Conservation (phyloP, 176 grass and related monocot genomes). For the Hyparrhenia diplandra region DNA sequence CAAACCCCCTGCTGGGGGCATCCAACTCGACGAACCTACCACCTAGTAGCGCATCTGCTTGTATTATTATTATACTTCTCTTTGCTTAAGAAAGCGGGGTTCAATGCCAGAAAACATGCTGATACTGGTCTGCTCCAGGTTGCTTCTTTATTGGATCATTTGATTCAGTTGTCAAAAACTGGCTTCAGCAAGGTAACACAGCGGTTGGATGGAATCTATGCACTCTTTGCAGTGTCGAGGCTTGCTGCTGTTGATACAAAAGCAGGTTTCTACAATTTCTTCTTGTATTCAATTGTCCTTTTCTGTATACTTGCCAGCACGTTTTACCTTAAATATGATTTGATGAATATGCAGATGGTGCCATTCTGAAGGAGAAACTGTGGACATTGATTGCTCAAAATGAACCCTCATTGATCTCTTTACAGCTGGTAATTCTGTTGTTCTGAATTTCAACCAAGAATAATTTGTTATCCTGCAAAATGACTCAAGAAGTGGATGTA, state of each 20-base stretch:
- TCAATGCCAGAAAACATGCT: too few relatives aligned
- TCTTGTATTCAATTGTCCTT: not conserved
- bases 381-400: conserved; percentile 88
- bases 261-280: conserved; percentile 61
- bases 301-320: conserved; percentile 16
- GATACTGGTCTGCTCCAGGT: conserved; percentile 44
- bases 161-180: conserved; percentile 83
- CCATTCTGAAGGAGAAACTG: conserved; percentile 83
- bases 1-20: too few relatives aligned
- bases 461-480: conserved; percentile 23
- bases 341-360: conserved; percentile 63
- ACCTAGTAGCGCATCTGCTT: too few relatives aligned
- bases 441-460: not conserved
- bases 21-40: too few relatives aligned
- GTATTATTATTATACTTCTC: too few relatives aligned
- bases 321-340: not conserved
- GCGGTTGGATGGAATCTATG: conserved; percentile 91
- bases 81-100: too few relatives aligned
- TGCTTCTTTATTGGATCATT: conserved; percentile 66
- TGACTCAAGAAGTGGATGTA: not conserved
- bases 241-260: conserved; percentile 85
- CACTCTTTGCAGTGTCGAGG: conserved; percentile 69
- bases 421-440: conserved; percentile 56
- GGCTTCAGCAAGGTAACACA: conserved; percentile 91
- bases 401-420: conserved; percentile 67